Percentiles rank a stretch among this genome's conserved stretches.
These are phyloP conservation scores for Favolaschia claudopus DNA, from an alignment of 768 basidiomycete genomes.

Conservation along the genomic window DNA sequence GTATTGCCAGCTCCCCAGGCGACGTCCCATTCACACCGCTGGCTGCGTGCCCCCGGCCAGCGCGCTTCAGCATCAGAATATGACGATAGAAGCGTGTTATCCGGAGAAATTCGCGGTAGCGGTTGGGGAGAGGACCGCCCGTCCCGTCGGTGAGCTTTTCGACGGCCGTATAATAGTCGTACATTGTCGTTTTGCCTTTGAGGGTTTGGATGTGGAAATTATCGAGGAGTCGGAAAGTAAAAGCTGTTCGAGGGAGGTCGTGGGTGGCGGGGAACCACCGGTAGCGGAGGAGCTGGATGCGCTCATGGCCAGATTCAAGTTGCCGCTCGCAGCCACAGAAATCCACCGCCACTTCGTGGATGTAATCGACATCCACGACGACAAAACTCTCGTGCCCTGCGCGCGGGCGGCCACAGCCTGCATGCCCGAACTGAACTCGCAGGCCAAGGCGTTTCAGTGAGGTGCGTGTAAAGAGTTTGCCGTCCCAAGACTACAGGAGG, in stretches of 20 bases:
- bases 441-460: neutral
- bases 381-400: neutral
- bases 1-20: conserved; percentile 35
- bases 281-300: neutral
- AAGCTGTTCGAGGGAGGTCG: neutral
- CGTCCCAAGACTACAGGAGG: neutral
- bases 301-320: neutral
- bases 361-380: neutral
- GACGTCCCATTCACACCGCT: conserved; percentile 24
- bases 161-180: conserved; percentile 3
- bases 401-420: neutral
- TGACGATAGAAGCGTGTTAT: conserved; percentile 30
- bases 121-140: conserved; percentile 5
- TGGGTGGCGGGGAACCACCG: conserved; percentile 5
- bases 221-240: neutral
- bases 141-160: conserved; percentile 4
- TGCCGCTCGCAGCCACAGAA: neutral
- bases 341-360: neutral
- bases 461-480: neutral
- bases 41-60: conserved; percentile 34
- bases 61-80: conserved; percentile 34
- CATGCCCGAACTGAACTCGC: neutral
- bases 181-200: conserved; percentile 2
- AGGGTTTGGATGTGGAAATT: neutral
- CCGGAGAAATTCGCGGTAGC: conserved; percentile 15